These are phyloP conservation scores for Saraca asoca DNA, from an alignment of 331 rosid species.

Conservation along the genomic window DNA sequence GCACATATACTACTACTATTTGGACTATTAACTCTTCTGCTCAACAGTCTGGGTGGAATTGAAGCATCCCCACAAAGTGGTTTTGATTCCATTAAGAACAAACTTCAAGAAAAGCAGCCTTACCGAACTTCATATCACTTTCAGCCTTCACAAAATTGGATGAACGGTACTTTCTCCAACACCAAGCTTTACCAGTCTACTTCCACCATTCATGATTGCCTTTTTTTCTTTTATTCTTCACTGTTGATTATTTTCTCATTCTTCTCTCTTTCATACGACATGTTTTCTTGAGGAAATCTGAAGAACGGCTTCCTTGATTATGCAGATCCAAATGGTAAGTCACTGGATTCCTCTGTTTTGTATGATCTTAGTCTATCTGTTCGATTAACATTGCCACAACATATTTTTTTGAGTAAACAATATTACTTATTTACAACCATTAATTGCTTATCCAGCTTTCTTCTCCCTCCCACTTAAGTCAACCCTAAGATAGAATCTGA, in stretches of 20 bases:
- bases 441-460: not conserved
- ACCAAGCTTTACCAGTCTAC: not conserved
- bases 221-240: not conserved
- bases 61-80: not conserved
- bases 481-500: no score
- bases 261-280: constrained; percentile 25
- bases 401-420: constrained; percentile 39
- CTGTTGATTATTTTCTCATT: constrained; percentile 17
- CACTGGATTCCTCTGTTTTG: constrained; percentile 4
- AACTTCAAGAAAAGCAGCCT: constrained; percentile 41
- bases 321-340: constrained; percentile 66
- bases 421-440: not conserved
- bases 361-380: not conserved
- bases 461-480: not conserved
- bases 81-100: constrained; percentile 1
- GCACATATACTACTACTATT: not conserved
- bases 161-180: constrained; percentile 51
- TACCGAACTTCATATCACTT: constrained; percentile 64
- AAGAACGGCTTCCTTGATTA: constrained; percentile 25
- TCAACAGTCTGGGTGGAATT: constrained; percentile 4
- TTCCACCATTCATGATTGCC: not conserved
- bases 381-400: not conserved
- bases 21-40: constrained; percentile 8
- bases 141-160: constrained; percentile 63
- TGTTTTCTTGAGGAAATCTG: constrained; percentile 34